Percentiles rank a stretch among this genome's conserved stretches.
Conservation (phyloP, 2,329 filamentous ascomycete species). For the Pseudogymnoascus sp. region DNA sequence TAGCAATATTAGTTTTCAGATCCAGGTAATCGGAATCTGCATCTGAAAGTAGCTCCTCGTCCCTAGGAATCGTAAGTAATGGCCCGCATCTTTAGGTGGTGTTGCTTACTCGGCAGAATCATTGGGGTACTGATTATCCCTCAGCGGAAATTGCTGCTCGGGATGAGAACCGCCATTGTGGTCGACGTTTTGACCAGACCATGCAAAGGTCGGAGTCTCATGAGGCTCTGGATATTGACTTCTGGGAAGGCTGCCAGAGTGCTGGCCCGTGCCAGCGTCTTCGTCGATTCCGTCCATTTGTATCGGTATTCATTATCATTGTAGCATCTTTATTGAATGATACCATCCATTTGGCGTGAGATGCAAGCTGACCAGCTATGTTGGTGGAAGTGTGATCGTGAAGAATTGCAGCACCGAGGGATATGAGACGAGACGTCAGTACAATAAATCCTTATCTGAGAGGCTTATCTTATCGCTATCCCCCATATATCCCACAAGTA, state of each 20-base stretch:
- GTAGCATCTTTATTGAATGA: background rate
- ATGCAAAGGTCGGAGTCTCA: slow-evolving; percentile 1
- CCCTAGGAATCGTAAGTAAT: slow-evolving; percentile 4
- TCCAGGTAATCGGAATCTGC: slow-evolving; percentile 35
- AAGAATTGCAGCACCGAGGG: background rate
- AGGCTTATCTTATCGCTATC: slow-evolving; percentile 7
- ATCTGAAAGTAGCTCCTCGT: slow-evolving; percentile 21
- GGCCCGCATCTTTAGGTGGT: background rate
- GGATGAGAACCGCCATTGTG: background rate
- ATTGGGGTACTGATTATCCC: background rate
- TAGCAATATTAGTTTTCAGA: slow-evolving; percentile 31
- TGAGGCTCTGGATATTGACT: slow-evolving; percentile 8
- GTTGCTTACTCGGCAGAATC: background rate
- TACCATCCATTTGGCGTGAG: background rate
- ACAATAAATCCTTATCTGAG: background rate
- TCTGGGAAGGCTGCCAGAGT: background rate
- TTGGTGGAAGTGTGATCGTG: background rate
- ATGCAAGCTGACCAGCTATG: background rate
- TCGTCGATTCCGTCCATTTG: slow-evolving; percentile 6
- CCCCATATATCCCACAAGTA: background rate
- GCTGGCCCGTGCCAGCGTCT: background rate
- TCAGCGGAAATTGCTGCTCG: background rate
- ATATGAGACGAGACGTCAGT: slow-evolving; percentile 6
- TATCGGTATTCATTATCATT: slow-evolving; percentile 5
- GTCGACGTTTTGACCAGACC: background rate